Conservation (phyloP, 257 asterid species). For the Marsdenia floribunda region DNA sequence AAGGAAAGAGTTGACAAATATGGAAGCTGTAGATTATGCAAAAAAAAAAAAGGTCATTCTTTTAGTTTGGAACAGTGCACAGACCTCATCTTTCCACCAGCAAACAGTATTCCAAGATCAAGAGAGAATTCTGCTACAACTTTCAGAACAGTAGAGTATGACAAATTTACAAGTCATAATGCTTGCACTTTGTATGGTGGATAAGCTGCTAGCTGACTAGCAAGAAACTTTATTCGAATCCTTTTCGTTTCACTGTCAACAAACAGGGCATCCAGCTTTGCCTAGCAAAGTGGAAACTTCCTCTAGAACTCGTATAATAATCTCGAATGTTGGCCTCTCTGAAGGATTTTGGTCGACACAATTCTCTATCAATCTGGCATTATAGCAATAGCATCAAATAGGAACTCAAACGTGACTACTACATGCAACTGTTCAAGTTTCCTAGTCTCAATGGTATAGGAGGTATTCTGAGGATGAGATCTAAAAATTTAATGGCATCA, state of each 20-base stretch:
- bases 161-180: neutral
- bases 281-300: conserved; percentile 40
- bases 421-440: neutral
- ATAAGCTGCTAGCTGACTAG: neutral
- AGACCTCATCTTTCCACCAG: neutral
- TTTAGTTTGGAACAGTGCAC: neutral
- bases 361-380: conserved; percentile 42
- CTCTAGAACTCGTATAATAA: conserved; percentile 41
- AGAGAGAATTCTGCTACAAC: neutral
- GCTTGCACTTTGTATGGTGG: neutral
- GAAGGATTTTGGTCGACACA: conserved; percentile 36
- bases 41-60: neutral
- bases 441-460: neutral
- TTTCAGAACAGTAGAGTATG: neutral
- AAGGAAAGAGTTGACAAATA: neutral
- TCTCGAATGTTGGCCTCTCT: conserved; percentile 35
- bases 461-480: too few species aligned
- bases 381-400: neutral
- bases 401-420: neutral
- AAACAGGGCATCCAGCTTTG: conserved; percentile 37
- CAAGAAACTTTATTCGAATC: neutral
- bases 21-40: neutral
- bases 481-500: too few species aligned
- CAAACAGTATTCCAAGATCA: too few species aligned
- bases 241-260: neutral